phyloP scores from a whole-genome alignment of 371 early-diverging fungal species.

The Mortierella sp. region DNA sequence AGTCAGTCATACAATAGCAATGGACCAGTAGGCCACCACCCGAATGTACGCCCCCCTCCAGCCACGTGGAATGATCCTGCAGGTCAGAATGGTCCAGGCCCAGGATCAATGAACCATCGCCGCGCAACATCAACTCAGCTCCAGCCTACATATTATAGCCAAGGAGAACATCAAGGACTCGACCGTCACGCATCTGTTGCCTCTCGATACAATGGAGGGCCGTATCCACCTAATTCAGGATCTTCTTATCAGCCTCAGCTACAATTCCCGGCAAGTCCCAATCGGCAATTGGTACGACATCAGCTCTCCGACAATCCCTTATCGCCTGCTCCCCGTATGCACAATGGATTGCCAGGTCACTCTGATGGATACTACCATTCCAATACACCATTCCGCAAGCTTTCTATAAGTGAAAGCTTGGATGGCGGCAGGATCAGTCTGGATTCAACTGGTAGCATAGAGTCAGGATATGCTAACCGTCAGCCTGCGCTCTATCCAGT shows the following conservation, averaged over 20 bases:
- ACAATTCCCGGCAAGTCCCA: constrained; percentile 24
- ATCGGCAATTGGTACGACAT: constrained; percentile 43
- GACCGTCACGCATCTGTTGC: constrained; percentile 45
- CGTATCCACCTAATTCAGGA: constrained; percentile 24
- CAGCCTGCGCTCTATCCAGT: constrained; percentile 32
- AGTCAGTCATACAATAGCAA: constrained; percentile 20
- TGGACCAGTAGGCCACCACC: constrained; percentile 36
- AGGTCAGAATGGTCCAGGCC: constrained; percentile 24
- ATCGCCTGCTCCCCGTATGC: constrained; percentile 15
- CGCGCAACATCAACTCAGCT: constrained; percentile 48
- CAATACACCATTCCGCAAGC: constrained; percentile 26
- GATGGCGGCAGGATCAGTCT: constrained; percentile 47
- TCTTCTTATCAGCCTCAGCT: constrained; percentile 29
- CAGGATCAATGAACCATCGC: constrained; percentile 28
- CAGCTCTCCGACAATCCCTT: constrained; percentile 34
- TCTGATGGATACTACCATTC: constrained; percentile 36
- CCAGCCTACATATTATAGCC: constrained; percentile 40
- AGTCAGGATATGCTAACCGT: constrained; percentile 39
- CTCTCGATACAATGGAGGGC: constrained; percentile 31
- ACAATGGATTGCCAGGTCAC: constrained; percentile 14
- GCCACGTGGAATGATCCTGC: constrained; percentile 31
- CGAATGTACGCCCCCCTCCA: constrained; percentile 28
- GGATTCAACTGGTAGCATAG: constrained; percentile 48
- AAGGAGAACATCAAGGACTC: constrained; percentile 23
- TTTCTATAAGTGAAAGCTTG: constrained; percentile 41